Evolutionary conservation across 2,329 filamentous ascomycete species (phyloP), one percentile per base, ranked within the genome.

Genomic region (Sporothrix pseudoabietina): DNA sequence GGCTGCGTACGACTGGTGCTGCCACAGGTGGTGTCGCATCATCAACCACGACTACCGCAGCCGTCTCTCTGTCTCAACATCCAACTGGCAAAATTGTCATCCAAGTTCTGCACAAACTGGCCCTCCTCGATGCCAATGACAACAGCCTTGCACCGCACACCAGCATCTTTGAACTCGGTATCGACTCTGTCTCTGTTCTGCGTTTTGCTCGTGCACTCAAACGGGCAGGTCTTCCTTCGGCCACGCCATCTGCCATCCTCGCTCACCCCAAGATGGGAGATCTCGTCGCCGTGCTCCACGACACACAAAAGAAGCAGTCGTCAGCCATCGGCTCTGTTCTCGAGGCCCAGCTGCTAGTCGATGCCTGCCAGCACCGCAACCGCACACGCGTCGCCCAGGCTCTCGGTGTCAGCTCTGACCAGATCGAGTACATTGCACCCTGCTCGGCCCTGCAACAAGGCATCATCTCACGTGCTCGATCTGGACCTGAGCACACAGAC

Each of bases 401-500:
- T 3, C 82, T 97, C 0, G 81, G 81, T 0, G 75, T 91, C 1
- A 77, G 83, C 0, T 80, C 83, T 0, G 78, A 81, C 6, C 83
- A 89, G 1, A 86, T 97, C 10, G 91, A 96, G 78, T 88, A 88
- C 73, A 88, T 97, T 70, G 89, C 89, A 0, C 94, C 94, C 4
- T 97, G 94, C 79, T 97, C 94, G 0, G 88, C 94, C 0, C 83
- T 97, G 0, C 94, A 98, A 78, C 89, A 95, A 79, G 94, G 94
- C 0, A 95, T 98, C 84, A 89, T 97, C 69, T 91, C 91, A 6
- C 87, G 90, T 68, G 90, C 90, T 32, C 79, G 92, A 52, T 87
- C 81, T 0, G 72, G 68, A 0, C 78, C 88, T 10, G 88, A 83
- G 22, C 81, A 85, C 0, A 79, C 83, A 0, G 39, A 52, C 0